Conservation (phyloP, 768 basidiomycete genomes). For the Tylopilus sp. region DNA sequence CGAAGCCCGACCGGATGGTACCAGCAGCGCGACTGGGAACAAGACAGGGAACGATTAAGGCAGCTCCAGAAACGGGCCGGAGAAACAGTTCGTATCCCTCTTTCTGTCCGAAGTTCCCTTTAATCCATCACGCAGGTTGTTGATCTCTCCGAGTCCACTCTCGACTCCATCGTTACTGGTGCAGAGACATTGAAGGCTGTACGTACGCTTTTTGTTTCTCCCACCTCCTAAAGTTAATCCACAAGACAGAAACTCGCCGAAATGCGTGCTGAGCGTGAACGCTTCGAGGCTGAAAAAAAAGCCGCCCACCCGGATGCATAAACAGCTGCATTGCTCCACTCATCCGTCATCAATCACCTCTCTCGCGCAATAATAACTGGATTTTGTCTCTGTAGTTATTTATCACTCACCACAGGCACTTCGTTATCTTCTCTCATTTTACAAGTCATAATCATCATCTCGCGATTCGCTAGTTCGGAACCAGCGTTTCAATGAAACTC, state of each 20-base stretch:
- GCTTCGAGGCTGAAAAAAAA: conserved; percentile 48
- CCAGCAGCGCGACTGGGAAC: conserved; percentile 38
- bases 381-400: conserved; percentile 24
- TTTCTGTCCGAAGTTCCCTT: not conserved
- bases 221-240: not conserved
- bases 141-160: conserved; percentile 64
- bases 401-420: not conserved
- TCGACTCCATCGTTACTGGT: conserved; percentile 55
- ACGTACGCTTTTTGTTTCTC: conserved; percentile 22
- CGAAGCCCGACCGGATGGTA: conserved; percentile 18
- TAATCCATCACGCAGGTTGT: conserved; percentile 37
- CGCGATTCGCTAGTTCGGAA: not conserved
- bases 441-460: not conserved
- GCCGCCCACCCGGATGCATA: conserved; percentile 22
- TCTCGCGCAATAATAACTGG: conserved; percentile 29
- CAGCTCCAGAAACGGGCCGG: conserved; percentile 47
- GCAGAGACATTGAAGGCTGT: conserved; percentile 61
- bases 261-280: conserved; percentile 26
- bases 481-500: not conserved
- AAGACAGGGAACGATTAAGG: conserved; percentile 45
- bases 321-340: conserved; percentile 16
- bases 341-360: conserved; percentile 23
- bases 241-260: conserved; percentile 32
- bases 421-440: not conserved
- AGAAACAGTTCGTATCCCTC: conserved; percentile 40